Evolutionary conservation across 2,329 filamentous ascomycete species (phyloP).

Genomic region (Celoporthe dispersa): DNA sequence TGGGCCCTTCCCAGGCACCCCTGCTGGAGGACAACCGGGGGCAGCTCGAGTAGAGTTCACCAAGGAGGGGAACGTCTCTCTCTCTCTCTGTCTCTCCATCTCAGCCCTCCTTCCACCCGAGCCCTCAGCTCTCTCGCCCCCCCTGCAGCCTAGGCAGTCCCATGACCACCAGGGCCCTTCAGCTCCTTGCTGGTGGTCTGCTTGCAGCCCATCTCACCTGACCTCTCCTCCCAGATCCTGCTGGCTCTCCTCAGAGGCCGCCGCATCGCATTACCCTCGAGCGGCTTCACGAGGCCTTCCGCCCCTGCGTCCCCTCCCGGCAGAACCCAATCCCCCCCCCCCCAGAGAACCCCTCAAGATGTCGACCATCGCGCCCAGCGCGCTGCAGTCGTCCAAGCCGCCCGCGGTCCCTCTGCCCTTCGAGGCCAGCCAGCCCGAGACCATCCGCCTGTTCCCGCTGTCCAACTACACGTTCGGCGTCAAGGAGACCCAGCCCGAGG

Average conservation of each 20-base stretch:
- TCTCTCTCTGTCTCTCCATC: too few relatives aligned
- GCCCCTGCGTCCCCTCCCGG: neutral
- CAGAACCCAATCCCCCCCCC: neutral
- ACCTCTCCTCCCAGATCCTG: neutral
- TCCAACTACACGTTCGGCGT: slow-evolving; percentile 99
- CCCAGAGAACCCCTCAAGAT: slow-evolving; percentile 63
- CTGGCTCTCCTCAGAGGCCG: neutral
- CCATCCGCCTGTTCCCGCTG: slow-evolving; percentile 89
- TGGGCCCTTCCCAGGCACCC: neutral
- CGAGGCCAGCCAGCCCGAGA: slow-evolving; percentile 85
- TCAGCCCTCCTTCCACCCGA: neutral
- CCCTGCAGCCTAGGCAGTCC: neutral
- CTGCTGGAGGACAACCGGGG: neutral
- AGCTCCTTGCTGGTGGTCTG: neutral
- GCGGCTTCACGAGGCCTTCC: neutral
- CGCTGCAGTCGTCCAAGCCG: slow-evolving; percentile 77
- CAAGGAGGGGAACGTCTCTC: neutral
- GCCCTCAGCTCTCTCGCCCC: neutral
- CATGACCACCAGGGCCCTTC: neutral
- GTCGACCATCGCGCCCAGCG: slow-evolving; percentile 81
- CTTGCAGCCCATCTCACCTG: neutral
- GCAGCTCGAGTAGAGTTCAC: neutral
- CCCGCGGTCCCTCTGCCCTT: slow-evolving; percentile 83
- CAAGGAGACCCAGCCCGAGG: slow-evolving; percentile 97
- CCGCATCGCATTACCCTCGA: neutral